Evolutionary conservation across 1,284 basidiomycete genomes (phyloP).

Genomic region (Pseudozyma sp.): DNA sequence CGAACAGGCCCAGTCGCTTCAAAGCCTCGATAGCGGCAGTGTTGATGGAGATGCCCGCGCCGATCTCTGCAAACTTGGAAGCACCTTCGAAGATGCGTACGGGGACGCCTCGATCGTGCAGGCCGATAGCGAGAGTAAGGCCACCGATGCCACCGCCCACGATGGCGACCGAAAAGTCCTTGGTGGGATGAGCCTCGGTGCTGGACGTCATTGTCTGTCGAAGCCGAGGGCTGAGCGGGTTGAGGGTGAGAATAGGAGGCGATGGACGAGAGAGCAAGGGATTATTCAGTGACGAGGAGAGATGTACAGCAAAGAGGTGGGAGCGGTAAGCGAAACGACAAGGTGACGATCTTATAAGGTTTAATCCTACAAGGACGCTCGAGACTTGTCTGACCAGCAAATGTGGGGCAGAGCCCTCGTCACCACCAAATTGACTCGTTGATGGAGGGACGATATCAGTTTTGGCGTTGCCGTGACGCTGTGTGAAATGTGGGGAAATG

Average conservation of each 20-base stretch:
- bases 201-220: not conserved
- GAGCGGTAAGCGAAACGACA: no score
- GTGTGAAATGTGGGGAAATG: no score
- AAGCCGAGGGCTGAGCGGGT: not conserved
- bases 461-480: no score
- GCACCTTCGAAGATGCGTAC: conserved; percentile 50
- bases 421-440: no score
- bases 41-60: conserved; percentile 43
- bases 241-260: not conserved
- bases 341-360: no score
- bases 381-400: no score
- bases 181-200: conserved; percentile 5
- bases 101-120: conserved; percentile 25
- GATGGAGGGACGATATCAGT: no score
- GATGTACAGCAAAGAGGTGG: not conserved
- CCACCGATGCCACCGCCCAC: conserved; percentile 56
- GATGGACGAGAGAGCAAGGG: not conserved
- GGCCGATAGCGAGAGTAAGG: conserved; percentile 43
- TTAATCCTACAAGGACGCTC: no score
- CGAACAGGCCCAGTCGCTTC: conserved; percentile 30
- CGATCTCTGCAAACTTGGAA: conserved; percentile 43
- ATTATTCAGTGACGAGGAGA: not conserved
- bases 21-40: conserved; percentile 38
- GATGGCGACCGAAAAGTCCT: conserved; percentile 47
- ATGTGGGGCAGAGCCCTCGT: no score